phyloP scores from a whole-genome alignment of 2,329 filamentous ascomycete species.

The Aspergillus neotritici region DNA sequence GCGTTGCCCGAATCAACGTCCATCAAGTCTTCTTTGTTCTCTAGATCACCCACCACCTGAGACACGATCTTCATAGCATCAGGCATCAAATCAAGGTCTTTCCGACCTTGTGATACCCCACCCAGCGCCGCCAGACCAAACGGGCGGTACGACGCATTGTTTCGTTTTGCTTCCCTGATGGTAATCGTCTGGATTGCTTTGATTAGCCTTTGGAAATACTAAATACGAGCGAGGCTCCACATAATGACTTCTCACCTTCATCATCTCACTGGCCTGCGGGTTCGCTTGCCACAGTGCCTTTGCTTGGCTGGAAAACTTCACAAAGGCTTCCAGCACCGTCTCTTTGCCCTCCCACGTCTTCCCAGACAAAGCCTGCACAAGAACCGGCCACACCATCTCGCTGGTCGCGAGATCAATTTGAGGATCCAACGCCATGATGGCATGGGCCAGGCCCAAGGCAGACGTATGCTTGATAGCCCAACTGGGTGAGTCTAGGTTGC shows the following conservation, averaged over 20 bases:
- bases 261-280: slow-evolving; percentile 55
- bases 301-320: slow-evolving; percentile 66
- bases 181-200: slow-evolving; percentile 52
- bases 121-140: slow-evolving; percentile 69
- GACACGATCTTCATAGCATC: slow-evolving; percentile 61
- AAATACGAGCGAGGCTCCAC: too few relatives aligned
- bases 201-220: slow-evolving; percentile 8
- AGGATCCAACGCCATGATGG: slow-evolving; percentile 57
- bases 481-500: slow-evolving; percentile 69
- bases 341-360: slow-evolving; percentile 96
- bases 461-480: slow-evolving; percentile 90
- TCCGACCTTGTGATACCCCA: slow-evolving; percentile 61
- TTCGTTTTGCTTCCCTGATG: slow-evolving; percentile 82
- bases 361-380: slow-evolving; percentile 74
- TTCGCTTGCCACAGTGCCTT: slow-evolving; percentile 54
- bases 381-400: slow-evolving; percentile 68
- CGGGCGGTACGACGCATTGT: slow-evolving; percentile 77
- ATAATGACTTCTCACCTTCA: slow-evolving; percentile 55
- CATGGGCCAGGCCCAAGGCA: slow-evolving; percentile 71
- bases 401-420: slow-evolving; percentile 56
- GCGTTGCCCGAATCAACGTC: slow-evolving; percentile 55
- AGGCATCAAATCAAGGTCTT: slow-evolving; percentile 64
- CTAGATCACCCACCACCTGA: slow-evolving; percentile 56
- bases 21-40: slow-evolving; percentile 57
- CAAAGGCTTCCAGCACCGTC: slow-evolving; percentile 71